Evolutionary conservation across 495 filamentous ascomycete genomes (phyloP).

Genomic region (Penicillium pancosmium): DNA sequence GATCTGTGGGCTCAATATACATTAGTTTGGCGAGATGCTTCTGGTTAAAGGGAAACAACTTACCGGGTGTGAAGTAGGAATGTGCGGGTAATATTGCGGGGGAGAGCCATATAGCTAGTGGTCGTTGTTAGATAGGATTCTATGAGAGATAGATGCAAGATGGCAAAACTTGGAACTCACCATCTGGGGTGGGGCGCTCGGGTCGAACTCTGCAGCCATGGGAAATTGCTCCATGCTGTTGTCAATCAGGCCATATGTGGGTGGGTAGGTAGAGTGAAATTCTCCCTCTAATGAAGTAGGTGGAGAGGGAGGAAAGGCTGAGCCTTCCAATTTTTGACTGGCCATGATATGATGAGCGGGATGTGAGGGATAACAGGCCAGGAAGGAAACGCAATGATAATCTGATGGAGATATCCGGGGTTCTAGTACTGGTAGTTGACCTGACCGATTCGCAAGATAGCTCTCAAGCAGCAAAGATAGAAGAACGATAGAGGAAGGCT

Average conservation of each 20-base stretch:
- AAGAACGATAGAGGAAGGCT: constrained; percentile 11
- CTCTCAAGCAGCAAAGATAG: constrained; percentile 5
- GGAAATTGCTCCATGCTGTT: not conserved
- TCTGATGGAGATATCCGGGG: constrained; percentile 7
- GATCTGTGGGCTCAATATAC: constrained; percentile 6
- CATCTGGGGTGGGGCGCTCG: constrained; percentile 6
- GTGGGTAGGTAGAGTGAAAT: constrained; percentile 4
- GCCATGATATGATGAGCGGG: constrained; percentile 6
- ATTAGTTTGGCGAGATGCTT: not conserved
- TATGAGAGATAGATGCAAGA: not conserved
- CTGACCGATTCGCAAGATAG: constrained; percentile 14
- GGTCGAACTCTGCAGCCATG: not conserved
- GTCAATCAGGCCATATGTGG: not conserved
- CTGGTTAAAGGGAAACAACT: not conserved
- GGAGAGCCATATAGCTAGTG: constrained; percentile 18
- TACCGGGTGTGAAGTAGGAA: constrained; percentile 26
- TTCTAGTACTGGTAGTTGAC: not conserved
- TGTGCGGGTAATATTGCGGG: constrained; percentile 13
- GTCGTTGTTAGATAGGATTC: not conserved
- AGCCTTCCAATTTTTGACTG: not conserved
- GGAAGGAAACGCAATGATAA: not conserved
- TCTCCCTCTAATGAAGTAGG: constrained; percentile 17
- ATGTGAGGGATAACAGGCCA: not conserved
- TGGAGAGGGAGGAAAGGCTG: constrained; percentile 18
- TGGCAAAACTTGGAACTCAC: constrained; percentile 10